Evolutionary conservation across 2,329 filamentous ascomycete genomes (phyloP).

Genomic region (Zasmidium cellare): DNA sequence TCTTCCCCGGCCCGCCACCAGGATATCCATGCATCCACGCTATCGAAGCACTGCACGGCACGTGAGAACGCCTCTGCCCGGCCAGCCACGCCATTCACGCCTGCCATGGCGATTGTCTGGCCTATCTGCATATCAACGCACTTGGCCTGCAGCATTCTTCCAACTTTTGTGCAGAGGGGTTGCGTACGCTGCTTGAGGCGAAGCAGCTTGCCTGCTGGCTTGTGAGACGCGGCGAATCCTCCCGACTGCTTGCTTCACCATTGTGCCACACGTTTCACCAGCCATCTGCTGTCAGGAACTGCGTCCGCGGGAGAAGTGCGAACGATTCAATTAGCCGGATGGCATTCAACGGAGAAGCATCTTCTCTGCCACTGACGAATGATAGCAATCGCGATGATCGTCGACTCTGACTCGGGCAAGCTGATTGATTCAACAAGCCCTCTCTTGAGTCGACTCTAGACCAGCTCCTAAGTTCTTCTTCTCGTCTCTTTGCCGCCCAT

Average conservation of each 20-base stretch:
- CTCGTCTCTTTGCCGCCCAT: background rate
- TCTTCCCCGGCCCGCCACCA: background rate
- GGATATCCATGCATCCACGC: background rate
- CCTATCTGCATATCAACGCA: background rate
- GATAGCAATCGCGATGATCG: too few species aligned
- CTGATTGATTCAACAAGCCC: too few species aligned
- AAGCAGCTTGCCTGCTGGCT: background rate
- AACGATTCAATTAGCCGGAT: background rate
- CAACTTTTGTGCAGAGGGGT: background rate
- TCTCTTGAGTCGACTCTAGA: too few species aligned
- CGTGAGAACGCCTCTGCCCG: background rate
- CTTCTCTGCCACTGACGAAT: too few species aligned
- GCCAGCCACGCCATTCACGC: background rate
- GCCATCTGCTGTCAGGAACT: background rate
- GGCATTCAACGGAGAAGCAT: background rate
- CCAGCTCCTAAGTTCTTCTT: too few species aligned
- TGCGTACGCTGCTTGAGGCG: background rate
- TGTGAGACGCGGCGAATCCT: background rate
- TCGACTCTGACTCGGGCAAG: too few species aligned
- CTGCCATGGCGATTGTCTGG: background rate
- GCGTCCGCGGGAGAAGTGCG: background rate
- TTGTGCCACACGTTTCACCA: too few species aligned
- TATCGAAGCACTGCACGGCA: background rate
- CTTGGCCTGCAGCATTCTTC: background rate
- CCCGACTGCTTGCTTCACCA: background rate